phyloP scores from a whole-genome alignment of 2,329 filamentous ascomycete genomes.

The Aspergillus sp. region DNA sequence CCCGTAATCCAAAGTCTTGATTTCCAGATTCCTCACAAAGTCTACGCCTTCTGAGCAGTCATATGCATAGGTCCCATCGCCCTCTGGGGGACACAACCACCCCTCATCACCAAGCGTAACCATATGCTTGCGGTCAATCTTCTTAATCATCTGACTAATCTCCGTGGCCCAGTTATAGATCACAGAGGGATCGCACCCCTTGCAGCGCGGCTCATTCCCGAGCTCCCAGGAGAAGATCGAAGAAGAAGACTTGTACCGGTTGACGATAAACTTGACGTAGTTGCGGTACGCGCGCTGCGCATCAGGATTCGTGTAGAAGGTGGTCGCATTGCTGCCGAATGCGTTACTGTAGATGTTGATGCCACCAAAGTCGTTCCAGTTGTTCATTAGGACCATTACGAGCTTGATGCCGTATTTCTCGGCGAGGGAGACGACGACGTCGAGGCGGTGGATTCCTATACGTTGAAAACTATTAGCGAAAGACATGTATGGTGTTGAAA shows the following conservation, averaged over 20 bases:
- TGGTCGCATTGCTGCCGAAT: conserved; percentile 56
- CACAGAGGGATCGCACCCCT: conserved; percentile 61
- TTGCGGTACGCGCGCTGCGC: conserved; percentile 63
- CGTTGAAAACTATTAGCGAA: background rate
- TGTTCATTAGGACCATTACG: conserved; percentile 63
- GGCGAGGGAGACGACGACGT: conserved; percentile 65
- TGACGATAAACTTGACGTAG: conserved; percentile 64
- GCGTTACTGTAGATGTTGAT: conserved; percentile 62
- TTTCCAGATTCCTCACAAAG: conserved; percentile 56
- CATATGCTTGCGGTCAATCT: conserved; percentile 64
- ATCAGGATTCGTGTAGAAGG: conserved; percentile 61
- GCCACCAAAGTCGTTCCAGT: conserved; percentile 70
- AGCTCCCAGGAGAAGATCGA: conserved; percentile 71
- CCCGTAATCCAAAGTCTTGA: conserved; percentile 56
- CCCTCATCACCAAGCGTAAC: conserved; percentile 67
- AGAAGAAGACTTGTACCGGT: conserved; percentile 61
- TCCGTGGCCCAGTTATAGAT: conserved; percentile 63
- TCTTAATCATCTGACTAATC: conserved; percentile 44
- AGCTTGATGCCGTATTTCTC: conserved; percentile 64
- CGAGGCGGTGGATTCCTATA: conserved; percentile 55
- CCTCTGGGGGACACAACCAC: conserved; percentile 49
- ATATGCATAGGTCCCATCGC: conserved; percentile 59
- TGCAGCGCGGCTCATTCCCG: conserved; percentile 69
- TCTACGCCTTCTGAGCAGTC: conserved; percentile 55
- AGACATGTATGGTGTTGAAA: background rate